Percentiles rank a stretch among this genome's conserved stretches.
Evolutionary conservation across 371 early-diverging fungal species (phyloP).

Genomic region (Mortierella sp.): DNA sequence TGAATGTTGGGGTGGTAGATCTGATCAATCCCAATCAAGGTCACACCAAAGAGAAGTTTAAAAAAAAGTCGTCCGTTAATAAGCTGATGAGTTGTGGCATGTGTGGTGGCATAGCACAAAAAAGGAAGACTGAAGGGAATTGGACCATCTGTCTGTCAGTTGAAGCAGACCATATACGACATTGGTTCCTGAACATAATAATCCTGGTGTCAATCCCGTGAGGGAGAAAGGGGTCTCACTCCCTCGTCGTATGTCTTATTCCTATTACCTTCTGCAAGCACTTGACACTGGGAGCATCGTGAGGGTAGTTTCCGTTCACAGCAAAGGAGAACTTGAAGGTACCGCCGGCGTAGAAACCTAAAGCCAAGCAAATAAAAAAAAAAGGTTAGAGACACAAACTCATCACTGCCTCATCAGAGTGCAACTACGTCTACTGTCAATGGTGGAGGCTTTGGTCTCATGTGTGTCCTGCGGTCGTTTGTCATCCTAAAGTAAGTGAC

Average conservation of each 20-base stretch:
- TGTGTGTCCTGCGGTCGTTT: background rate
- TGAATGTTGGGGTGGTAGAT: constrained; percentile 99
- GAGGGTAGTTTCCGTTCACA: constrained; percentile 96
- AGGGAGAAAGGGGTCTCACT: background rate
- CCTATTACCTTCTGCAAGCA: constrained; percentile 89
- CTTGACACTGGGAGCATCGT: constrained; percentile 98
- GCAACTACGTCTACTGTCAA: background rate
- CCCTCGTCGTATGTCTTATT: background rate
- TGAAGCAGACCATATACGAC: background rate
- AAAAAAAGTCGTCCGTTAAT: background rate
- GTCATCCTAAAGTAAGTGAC: background rate
- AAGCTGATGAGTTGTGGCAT: background rate
- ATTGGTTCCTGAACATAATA: background rate
- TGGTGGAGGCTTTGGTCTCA: background rate
- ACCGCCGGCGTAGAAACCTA: constrained; percentile 95
- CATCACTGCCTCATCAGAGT: background rate
- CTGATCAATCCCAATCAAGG: constrained; percentile 50
- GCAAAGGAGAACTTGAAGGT: constrained; percentile 93
- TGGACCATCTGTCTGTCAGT: background rate
- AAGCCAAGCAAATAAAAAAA: constrained; percentile 1
- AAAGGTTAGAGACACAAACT: background rate
- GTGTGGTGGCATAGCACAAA: constrained; percentile 1
- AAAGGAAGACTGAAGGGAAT: background rate
- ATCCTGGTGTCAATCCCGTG: background rate
- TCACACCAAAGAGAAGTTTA: background rate